Percentiles rank a stretch among this genome's conserved stretches.
Evolutionary conservation across 257 asterid species (phyloP).

Genomic region (Linderniella brevidens): DNA sequence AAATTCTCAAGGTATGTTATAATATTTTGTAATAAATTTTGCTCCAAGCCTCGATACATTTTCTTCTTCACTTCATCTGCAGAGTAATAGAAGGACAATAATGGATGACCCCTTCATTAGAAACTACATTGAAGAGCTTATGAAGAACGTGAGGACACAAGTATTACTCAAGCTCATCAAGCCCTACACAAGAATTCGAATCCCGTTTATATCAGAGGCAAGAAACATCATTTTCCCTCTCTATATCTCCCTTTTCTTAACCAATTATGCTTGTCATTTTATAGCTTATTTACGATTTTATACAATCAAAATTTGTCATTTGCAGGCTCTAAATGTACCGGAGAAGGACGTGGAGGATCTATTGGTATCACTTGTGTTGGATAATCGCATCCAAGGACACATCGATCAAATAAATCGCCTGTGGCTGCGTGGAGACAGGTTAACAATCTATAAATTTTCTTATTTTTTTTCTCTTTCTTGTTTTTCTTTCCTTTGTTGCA

Average conservation of each 20-base stretch:
- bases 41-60: constrained; percentile 5
- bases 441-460: too few relatives aligned
- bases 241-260: neutral
- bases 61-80: constrained; percentile 12
- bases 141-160: constrained; percentile 92
- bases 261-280: neutral
- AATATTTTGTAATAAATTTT: constrained; percentile 6
- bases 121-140: constrained; percentile 94
- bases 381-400: constrained; percentile 62
- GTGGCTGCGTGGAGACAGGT: constrained; percentile 88
- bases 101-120: constrained; percentile 97
- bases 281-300: neutral
- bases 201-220: constrained; percentile 95
- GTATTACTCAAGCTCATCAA: constrained; percentile 93
- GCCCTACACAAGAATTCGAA: constrained; percentile 91
- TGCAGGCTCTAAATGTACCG: constrained; percentile 94
- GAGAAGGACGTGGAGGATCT: constrained; percentile 88
- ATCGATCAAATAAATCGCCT: constrained; percentile 73
- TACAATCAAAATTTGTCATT: neutral
- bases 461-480: too few relatives aligned
- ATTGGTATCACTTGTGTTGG: constrained; percentile 82
- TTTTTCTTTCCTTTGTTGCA: constrained; percentile 1
- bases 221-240: neutral
- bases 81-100: constrained; percentile 95
- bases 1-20: constrained; percentile 65